Conservation (phyloP, 176 grass and related monocot species). For the Lolium perenne region DNA sequence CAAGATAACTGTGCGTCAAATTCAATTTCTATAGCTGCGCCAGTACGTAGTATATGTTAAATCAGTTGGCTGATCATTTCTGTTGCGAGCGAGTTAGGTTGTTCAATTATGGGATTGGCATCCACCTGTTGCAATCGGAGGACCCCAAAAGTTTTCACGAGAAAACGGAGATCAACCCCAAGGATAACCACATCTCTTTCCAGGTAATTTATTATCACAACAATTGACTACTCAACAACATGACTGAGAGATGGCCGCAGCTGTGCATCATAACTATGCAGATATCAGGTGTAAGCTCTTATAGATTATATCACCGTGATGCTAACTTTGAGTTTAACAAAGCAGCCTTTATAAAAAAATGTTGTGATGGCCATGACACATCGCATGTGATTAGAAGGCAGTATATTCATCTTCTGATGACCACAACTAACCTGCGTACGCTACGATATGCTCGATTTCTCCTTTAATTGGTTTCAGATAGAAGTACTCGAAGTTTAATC, state of each 20-base stretch:
- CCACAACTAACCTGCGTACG: no score
- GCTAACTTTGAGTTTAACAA: no score
- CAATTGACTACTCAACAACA: background rate
- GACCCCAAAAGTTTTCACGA: slow-evolving; percentile 58
- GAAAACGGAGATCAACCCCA: slow-evolving; percentile 88
- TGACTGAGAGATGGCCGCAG: background rate
- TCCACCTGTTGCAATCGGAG: slow-evolving; percentile 79
- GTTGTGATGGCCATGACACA: background rate
- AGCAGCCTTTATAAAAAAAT: no score
- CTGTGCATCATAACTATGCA: no score
- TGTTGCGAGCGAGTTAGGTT: slow-evolving; percentile 44
- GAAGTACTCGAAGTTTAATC: background rate
- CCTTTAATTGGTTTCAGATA: background rate
- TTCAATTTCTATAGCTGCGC: background rate
- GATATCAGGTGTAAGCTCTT: no score
- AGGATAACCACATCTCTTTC: slow-evolving; percentile 95
- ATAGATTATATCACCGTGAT: no score
- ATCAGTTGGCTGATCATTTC: background rate
- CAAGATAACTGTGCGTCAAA: background rate
- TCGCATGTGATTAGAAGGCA: background rate
- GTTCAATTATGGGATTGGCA: slow-evolving; percentile 90
- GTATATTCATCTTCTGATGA: background rate
- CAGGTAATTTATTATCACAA: slow-evolving; percentile 51
- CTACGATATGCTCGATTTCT: no score
- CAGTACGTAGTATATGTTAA: no score